Base-by-base conservation (phyloP, 306 rosid species). In the Lathyrus aphaca region DNA sequence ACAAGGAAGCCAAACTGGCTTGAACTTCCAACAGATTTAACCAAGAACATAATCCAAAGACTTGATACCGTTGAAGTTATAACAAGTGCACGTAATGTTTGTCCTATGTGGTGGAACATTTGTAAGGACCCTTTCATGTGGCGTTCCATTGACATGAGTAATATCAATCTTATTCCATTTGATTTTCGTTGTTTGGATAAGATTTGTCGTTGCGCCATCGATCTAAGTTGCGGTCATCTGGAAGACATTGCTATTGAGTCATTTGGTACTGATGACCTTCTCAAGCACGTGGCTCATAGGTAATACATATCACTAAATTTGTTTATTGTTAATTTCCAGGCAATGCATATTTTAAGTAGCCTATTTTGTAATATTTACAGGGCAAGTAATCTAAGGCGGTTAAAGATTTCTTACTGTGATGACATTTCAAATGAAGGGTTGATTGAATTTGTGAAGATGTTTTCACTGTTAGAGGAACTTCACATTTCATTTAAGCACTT, bases 381-480 rank as follows among this genome's bases (percentile, higher is more conserved):
- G n/a, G n/a, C n/a, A n/a, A n/a, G n/a, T n/a, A n/a, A n/a, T n/a
- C n/a, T n/a, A n/a, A n/a, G n/a, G n/a, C 61, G 81, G 14, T 53
- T 83, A 2, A 74, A 69, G 14, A 50, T 89, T 25, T 64, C 44
- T 38, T 49, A 25, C 64, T 86, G 87, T 72, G 4, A 55, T 5
- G 12, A 3, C 30, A 30, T 85, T 39, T 77, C 88, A 1, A 76
- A 71, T 21, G 63, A 50, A 75, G 82, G 74, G 6, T 27, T 89
- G 57, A 43, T 11, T 42, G 83, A 60, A n/a, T 82, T 58, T 42
- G 74, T 73, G 12, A 51, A 65, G 5, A 87, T 78, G 50, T 77
- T 85, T 73, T 67, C 92, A 4, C 30, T 62, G 42, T 19, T 89
- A 54, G 92, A 89, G 74, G 81, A 86, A 12, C 86, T 89, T 29